Evolutionary conservation across 2,329 filamentous ascomycete genomes (phyloP).

Genomic region (Corniculantispora saksenae): DNA sequence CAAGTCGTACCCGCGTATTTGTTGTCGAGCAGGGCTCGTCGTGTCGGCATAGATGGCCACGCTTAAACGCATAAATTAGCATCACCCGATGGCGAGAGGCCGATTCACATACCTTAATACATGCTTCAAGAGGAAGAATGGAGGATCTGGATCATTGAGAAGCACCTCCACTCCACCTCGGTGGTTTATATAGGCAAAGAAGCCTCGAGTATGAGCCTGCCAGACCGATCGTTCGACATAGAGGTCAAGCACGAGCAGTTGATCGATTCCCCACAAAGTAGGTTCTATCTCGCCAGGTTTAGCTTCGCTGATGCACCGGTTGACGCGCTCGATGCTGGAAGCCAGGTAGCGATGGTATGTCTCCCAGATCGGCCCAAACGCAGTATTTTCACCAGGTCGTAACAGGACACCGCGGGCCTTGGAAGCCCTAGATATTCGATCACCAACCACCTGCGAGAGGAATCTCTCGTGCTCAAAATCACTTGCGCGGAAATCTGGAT

Average conservation of each 20-base stretch:
- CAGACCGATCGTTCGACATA: conserved; percentile 2
- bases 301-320: neutral
- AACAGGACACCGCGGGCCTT: conserved; percentile 4
- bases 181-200: neutral
- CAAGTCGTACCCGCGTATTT: conserved; percentile 1
- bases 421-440: neutral
- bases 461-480: neutral
- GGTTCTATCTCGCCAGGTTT: neutral
- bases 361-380: neutral
- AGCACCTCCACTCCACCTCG: neutral
- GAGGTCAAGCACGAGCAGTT: conserved; percentile 4
- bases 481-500: neutral
- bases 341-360: neutral
- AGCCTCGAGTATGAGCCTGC: neutral
- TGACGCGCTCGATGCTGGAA: neutral
- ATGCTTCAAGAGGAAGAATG: neutral
- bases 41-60: conserved; percentile 3
- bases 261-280: neutral
- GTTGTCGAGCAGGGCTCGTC: conserved; percentile 1
- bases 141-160: neutral
- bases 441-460: conserved; percentile 4
- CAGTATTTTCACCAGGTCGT: neutral
- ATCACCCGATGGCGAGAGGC: neutral
- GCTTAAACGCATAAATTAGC: neutral
- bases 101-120: neutral